These are phyloP conservation scores for Galerina sulciceps DNA, from an alignment of 768 basidiomycete species.

Conservation along the genomic window DNA sequence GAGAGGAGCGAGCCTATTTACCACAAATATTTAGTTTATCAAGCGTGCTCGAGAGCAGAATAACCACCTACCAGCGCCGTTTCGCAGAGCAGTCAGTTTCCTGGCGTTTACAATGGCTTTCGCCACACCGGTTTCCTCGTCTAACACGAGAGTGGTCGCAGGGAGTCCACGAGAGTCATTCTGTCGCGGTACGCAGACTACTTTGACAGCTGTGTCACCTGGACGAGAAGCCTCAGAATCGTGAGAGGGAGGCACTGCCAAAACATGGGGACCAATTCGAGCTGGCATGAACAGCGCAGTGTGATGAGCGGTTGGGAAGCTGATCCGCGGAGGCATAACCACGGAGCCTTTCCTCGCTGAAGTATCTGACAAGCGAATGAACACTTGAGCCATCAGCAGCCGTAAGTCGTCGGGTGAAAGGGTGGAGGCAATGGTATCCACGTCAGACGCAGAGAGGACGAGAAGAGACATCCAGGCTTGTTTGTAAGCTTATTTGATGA, in stretches of 20 bases:
- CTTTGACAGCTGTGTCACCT: constrained; percentile 70
- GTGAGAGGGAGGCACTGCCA: background rate
- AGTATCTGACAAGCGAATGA: constrained; percentile 41
- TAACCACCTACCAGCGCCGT: constrained; percentile 67
- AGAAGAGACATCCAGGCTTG: constrained; percentile 48
- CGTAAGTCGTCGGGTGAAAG: constrained; percentile 53
- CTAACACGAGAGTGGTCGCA: constrained; percentile 75
- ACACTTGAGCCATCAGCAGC: constrained; percentile 62
- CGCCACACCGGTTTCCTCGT: constrained; percentile 70
- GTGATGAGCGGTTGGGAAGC: constrained; percentile 56
- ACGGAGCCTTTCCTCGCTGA: constrained; percentile 14
- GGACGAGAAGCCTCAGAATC: background rate
- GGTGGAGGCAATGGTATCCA: constrained; percentile 48
- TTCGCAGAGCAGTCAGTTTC: constrained; percentile 77
- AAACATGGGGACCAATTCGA: constrained; percentile 40
- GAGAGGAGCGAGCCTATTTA: constrained; percentile 70
- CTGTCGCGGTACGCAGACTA: constrained; percentile 73
- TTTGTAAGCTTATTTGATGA: background rate
- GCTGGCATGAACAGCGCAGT: constrained; percentile 86
- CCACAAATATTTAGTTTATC: background rate
- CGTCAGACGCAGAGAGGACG: constrained; percentile 65
- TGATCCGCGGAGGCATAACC: constrained; percentile 63
- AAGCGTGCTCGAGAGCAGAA: background rate
- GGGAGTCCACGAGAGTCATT: constrained; percentile 64
- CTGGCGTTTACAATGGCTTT: constrained; percentile 81